Base-by-base conservation (phyloP, 2,329 filamentous ascomycete genomes). In the Neofusicoccum laricinum region DNA sequence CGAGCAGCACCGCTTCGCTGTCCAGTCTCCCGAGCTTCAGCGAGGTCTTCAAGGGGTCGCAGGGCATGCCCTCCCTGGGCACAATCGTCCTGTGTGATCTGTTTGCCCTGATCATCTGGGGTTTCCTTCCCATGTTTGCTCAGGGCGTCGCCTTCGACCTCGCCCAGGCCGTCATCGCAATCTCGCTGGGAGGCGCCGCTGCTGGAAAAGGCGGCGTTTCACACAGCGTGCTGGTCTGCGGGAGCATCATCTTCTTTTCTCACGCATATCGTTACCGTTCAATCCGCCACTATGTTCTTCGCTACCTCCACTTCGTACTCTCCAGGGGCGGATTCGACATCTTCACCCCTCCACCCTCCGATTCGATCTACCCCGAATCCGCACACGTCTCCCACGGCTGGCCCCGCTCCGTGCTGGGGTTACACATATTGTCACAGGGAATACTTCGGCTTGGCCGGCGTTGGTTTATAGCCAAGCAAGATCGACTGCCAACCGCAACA, bases 151-250 rank as follows among this genome's bases (percentile, higher is more conserved):
- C 94, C 65, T 84, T 97, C 70, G 93, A 97, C 75, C 85, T 97
- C 61, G 92, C 93, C 66, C 94, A 97, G 77, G 91, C 94, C 65
- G 92, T 97, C 73, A 96, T 97, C 73, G 93, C 93, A 65, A 88
- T 97, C 65, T 96, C 93, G 0, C 81, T 97, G 11, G 93, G 93
- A 67, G 93, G 93, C 66, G 92, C 92, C 65, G 90, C 88, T 7
- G 88, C 85, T 67, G 86, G 87, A 7, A 85, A 84, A 69, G 86
- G 88, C 66, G 88, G 88, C 59, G 87, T 89, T 4, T 88, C 88
- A 63, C 87, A 88, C 71, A 91, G 90, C 72, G 86, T 91, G 51
- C 82, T 90, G 58, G 85, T 89, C 45, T 92, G 89, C 74, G 84
- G 91, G 68, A 80, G 85, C 68, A 89, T 92, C 76, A 88, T 93